Base-by-base conservation (phyloP, 345 rosid species). In the Trapa bicornis region DNA sequence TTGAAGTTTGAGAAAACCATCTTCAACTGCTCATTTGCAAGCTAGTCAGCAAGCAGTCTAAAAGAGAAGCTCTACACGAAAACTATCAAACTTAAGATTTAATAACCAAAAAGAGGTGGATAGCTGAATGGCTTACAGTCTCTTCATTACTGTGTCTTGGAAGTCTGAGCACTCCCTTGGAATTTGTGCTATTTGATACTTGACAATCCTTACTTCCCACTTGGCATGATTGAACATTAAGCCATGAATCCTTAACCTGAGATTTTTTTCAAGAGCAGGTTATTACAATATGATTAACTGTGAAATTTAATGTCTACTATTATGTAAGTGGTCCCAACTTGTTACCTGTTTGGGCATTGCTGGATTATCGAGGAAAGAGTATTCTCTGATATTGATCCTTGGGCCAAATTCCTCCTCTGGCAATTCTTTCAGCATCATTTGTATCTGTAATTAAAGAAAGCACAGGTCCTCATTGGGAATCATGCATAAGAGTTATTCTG, bases 231-330 rank as follows among this genome's bases (percentile, higher is more conserved):
- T 84, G 87, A 77, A 94, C 97, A 75, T 89, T 87, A 67, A 94
- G 91, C 88, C 95, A 80, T 37, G 99, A 94, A 70, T 89, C 93
- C 74, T 85, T 89, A 47, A 94, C 99, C 99, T 94, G 76, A 70
- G 82, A 73, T 53, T 62, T 37, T 53, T 58, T 32, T 32, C 63
- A 58, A 33, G 63, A 10, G 14, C 8, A 58, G 63, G 29, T 32
- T 33, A 58, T 33, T 32, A 13, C 12, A 15, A 38, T 5, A 11
- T 32, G 37, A 32, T 58, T 58, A 5, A 58, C 8, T 9, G 11
- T 35, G 63, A 32, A 11, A 32, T 32, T 58, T 54, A 1, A 32
- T 35, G 10, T 29, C 7, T 15, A 58, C 8, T 32, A 7, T 35
- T 35, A 37, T 14, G 45, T 32, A 64, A 29, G n/a, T 50, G 35